Evolutionary conservation across 306 rosid species (phyloP).

Genomic region (Hippophae gyantsensis): DNA sequence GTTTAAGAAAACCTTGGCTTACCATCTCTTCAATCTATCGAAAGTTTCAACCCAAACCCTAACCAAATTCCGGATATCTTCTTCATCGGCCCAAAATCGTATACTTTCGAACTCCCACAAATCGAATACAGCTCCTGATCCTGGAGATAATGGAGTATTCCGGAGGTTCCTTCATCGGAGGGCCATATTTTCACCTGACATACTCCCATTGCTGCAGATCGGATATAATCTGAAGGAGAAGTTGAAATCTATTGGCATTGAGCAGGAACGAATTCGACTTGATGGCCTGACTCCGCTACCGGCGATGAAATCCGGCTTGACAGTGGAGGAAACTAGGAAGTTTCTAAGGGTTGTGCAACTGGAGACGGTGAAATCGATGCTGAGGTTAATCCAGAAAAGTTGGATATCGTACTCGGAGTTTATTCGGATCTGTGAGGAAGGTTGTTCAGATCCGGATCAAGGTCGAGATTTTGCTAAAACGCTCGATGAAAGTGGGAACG

Average conservation of each 20-base stretch:
- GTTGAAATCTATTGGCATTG: conserved; percentile 42
- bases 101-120: conserved; percentile 17
- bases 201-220: conserved; percentile 15
- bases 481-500: conserved; percentile 65
- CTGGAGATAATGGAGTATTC: conserved; percentile 46
- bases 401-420: conserved; percentile 53
- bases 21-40: conserved; percentile 42
- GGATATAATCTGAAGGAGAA: conserved; percentile 34
- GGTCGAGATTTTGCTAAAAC: conserved; percentile 41
- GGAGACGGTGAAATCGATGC: conserved; percentile 51
- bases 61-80: conserved; percentile 59
- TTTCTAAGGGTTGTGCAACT: conserved; percentile 47
- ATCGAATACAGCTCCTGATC: conserved; percentile 36
- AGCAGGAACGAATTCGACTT: conserved; percentile 37
- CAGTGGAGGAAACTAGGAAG: conserved; percentile 46
- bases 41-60: conserved; percentile 45
- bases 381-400: conserved; percentile 29
- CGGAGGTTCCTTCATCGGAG: conserved; percentile 45
- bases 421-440: conserved; percentile 47
- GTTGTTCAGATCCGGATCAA: conserved; percentile 37
- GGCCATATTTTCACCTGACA: not conserved
- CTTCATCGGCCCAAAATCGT: conserved; percentile 35
- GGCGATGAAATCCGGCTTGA: conserved; percentile 14
- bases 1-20: conserved; percentile 51
- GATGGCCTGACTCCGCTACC: conserved; percentile 29